Evolutionary conservation across 805 yeast species (phyloP).

Genomic region (Saccharomycopsis selenospora): DNA sequence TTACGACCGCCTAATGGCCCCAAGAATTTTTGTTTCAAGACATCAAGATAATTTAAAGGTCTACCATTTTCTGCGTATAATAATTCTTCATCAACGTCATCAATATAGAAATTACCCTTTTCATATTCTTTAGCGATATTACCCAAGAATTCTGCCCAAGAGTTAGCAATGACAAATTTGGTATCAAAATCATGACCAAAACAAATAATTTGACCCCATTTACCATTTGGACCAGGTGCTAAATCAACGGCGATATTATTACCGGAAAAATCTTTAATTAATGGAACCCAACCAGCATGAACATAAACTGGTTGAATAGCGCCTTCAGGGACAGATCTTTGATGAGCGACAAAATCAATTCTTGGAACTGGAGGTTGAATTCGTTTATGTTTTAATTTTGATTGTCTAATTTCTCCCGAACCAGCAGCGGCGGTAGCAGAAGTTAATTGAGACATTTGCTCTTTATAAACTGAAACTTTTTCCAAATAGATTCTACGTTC

Average conservation of each 20-base stretch:
- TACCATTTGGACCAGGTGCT: constrained; percentile 72
- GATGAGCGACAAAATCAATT: constrained; percentile 26
- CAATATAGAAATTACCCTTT: constrained; percentile 68
- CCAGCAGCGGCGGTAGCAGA: constrained; percentile 22
- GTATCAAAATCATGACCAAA: constrained; percentile 94
- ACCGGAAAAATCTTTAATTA: constrained; percentile 82
- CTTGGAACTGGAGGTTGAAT: constrained; percentile 27
- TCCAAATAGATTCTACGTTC: constrained; percentile 22
- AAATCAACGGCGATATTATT: constrained; percentile 89
- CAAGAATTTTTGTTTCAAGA: constrained; percentile 31
- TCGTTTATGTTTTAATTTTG: constrained; percentile 12
- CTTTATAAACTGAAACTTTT: constrained; percentile 16
- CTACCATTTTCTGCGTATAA: constrained; percentile 63
- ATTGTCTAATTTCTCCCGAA: constrained; percentile 23
- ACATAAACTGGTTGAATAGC: constrained; percentile 72
- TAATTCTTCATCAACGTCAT: constrained; percentile 58
- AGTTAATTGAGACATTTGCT: constrained; percentile 23
- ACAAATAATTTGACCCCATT: constrained; percentile 84
- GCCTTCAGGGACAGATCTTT: constrained; percentile 71
- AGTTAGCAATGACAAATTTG: constrained; percentile 77
- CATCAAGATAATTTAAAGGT: constrained; percentile 41
- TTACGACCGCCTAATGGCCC: constrained; percentile 20
- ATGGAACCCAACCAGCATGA: constrained; percentile 86
- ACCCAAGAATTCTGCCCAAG: constrained; percentile 84
- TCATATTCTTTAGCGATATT: constrained; percentile 82